Base-by-base conservation (phyloP, 1,139 yeast species). In the Taphrina sp. region DNA sequence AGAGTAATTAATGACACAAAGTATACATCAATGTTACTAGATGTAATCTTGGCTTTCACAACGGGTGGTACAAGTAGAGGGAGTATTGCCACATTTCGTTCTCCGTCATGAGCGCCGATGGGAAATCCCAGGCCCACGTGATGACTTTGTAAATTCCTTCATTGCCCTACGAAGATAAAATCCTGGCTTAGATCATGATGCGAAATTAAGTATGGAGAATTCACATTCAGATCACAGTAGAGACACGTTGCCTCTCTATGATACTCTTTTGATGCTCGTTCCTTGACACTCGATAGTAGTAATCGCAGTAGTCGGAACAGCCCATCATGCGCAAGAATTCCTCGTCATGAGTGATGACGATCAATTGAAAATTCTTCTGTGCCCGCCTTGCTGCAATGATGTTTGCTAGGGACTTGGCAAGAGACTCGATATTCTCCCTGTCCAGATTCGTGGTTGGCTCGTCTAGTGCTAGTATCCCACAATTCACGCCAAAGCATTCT, bases 371-470 rank as follows among this genome's bases (percentile, higher is more conserved):
- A 67, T 94, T 94, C 66, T 78, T 79, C 68, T 94, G 98, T 43
- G 74, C 75, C 58, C 80, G 78, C 61, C 99, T 77, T 62, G 81
- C 72, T 52, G 82, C 83, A 61, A 94, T 87, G 58, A 94, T 86
- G 58, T 76, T 77, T 61, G 83, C 80, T 62, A 94, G 74, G 0
- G 96, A 84, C 62, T 77, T 79, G 0, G 97, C 98, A 59, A 94
- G 76, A 23, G 95, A 82, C 64, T 85, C 95, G 52, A 90, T 81
- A 67, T 94, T 94, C 58, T 86, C 96, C 58, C 79, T 81, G 70
- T 94, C 99, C 61, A 94, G 75, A 64, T 94, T 94, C 0, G 98
- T 94, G 0, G 99, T 94, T 4, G 99, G 99, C 70, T 94, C 99
- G 70, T 94, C 99, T 42, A 94, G 74, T 0, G 97, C 95, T 64